Evolutionary conservation across 257 asterid genomes (phyloP).

Genomic region (Datura wrightii): DNA sequence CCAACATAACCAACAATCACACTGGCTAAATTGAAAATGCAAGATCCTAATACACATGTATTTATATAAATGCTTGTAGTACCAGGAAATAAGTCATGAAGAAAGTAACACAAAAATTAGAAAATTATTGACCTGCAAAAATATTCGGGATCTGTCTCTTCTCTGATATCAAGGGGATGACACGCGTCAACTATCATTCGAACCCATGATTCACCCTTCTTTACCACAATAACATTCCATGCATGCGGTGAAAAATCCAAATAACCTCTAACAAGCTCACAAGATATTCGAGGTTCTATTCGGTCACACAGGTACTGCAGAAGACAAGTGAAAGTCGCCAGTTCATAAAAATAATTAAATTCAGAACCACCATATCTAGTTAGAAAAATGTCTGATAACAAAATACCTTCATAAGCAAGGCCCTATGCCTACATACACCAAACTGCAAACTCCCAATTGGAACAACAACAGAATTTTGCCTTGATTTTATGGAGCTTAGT

Average conservation of each 20-base stretch:
- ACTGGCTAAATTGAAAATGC: background rate
- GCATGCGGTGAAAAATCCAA: slow-evolving; percentile 95
- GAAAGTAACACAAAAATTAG: background rate
- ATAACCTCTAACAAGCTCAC: slow-evolving; percentile 97
- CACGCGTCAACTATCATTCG: slow-evolving; percentile 98
- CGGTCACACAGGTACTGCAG: slow-evolving; percentile 89
- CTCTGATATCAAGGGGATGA: slow-evolving; percentile 89
- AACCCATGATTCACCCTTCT: slow-evolving; percentile 62
- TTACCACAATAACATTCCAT: slow-evolving; percentile 83
- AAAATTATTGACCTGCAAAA: slow-evolving; percentile 65
- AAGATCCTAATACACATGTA: background rate
- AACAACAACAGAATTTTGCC: slow-evolving; percentile 67
- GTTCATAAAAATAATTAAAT: slow-evolving; percentile 30
- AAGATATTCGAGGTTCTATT: slow-evolving; percentile 83
- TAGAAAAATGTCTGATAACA: slow-evolving; percentile 31
- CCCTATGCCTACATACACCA: slow-evolving; percentile 98
- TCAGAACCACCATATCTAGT: background rate
- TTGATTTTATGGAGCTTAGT: slow-evolving; percentile 67
- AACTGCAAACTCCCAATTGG: slow-evolving; percentile 88
- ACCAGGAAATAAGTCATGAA: slow-evolving; percentile 3
- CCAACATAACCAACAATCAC: background rate
- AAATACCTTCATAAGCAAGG: slow-evolving; percentile 88
- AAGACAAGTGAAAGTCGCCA: slow-evolving; percentile 38
- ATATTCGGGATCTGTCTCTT: slow-evolving; percentile 84
- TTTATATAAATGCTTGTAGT: background rate